A percentile compares a stretch with the other conserved stretches of the same genome.
These are phyloP conservation scores for Perkinsus chesapeaki DNA, from an alignment of 169 alveolate species.

Conservation along the genomic window DNA sequence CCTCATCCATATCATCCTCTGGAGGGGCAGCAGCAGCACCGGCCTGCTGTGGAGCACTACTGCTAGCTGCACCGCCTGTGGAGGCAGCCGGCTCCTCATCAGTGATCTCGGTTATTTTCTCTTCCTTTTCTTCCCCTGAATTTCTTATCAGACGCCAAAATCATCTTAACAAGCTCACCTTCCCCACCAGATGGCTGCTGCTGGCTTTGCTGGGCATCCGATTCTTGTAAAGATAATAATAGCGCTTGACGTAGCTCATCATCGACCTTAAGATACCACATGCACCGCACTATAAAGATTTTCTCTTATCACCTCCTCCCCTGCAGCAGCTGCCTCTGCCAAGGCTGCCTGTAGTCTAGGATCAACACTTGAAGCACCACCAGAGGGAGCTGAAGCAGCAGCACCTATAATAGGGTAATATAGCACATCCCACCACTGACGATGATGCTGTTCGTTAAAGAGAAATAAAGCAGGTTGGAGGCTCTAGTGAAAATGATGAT, in stretches of 20 bases:
- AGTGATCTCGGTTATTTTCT: background rate
- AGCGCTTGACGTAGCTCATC: constrained; percentile 39
- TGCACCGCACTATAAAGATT: background rate
- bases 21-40: background rate
- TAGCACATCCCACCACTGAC: too few species aligned
- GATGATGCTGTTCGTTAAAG: too few species aligned
- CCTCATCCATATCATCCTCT: background rate
- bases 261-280: constrained; percentile 20
- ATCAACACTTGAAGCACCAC: background rate
- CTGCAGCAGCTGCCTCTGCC: background rate
- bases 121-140: background rate
- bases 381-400: background rate
- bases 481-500: too few species aligned
- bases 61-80: too few species aligned
- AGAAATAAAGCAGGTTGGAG: too few species aligned
- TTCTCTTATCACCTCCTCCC: background rate
- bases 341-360: background rate
- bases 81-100: background rate
- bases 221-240: constrained; percentile 28
- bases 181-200: background rate
- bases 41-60: too few species aligned
- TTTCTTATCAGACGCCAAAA: background rate
- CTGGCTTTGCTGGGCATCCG: background rate
- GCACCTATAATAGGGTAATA: too few species aligned
- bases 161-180: background rate